Evolutionary conservation across 768 basidiomycete species (phyloP).

Genomic region (Collybia sordida): DNA sequence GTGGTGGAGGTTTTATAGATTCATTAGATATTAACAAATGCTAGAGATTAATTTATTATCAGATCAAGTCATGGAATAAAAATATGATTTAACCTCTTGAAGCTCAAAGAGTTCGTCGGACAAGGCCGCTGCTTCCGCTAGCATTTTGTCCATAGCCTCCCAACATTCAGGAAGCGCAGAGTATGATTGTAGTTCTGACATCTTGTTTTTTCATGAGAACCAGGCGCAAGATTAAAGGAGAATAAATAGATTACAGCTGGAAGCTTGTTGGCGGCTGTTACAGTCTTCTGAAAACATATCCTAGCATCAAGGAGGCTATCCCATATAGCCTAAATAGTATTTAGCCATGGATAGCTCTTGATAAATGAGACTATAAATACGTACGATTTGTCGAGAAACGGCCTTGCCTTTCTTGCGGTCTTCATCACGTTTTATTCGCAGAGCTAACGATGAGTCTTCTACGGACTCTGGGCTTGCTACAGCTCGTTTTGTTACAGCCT

Average conservation of each 20-base stretch:
- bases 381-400: slow-evolving; percentile 78
- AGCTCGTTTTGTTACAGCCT: slow-evolving; percentile 7
- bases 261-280: slow-evolving; percentile 61
- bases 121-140: slow-evolving; percentile 59
- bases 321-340: slow-evolving; percentile 65
- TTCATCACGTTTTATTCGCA: slow-evolving; percentile 61
- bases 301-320: slow-evolving; percentile 87
- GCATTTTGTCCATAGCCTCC: slow-evolving; percentile 47
- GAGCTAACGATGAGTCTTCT: slow-evolving; percentile 48
- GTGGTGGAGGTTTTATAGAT: slow-evolving; percentile 44
- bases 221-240: background rate
- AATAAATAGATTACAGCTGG: slow-evolving; percentile 48
- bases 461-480: slow-evolving; percentile 5
- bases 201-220: slow-evolving; percentile 22
- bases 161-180: slow-evolving; percentile 38
- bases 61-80: slow-evolving; percentile 2
- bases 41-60: slow-evolving; percentile 25
- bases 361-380: slow-evolving; percentile 24
- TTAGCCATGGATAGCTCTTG: background rate
- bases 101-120: slow-evolving; percentile 68
- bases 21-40: slow-evolving; percentile 47
- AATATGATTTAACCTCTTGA: slow-evolving; percentile 51
- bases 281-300: slow-evolving; percentile 86
- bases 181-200: slow-evolving; percentile 33
- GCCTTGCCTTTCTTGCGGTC: slow-evolving; percentile 84